Conservation (phyloP, 75 land plant species). For the Pinus taeda region DNA sequence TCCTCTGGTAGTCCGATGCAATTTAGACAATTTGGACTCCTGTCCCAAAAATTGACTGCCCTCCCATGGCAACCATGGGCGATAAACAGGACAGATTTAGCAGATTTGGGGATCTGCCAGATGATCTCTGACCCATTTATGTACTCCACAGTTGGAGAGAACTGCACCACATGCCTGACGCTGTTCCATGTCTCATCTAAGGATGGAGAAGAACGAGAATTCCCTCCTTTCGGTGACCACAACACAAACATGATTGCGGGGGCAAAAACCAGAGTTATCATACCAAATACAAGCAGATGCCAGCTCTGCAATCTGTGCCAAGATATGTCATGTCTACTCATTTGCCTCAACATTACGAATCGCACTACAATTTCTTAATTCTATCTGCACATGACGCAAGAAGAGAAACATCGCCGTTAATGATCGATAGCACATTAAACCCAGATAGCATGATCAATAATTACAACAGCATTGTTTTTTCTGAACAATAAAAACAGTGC, state of each 20-base stretch:
- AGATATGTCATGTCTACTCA: no score
- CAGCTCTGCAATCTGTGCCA: no score
- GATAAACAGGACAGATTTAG: constrained; percentile 72
- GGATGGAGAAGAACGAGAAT: no score
- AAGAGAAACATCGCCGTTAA: neutral
- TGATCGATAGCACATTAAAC: neutral
- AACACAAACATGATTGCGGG: no score
- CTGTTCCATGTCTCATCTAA: no score
- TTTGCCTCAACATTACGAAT: constrained; percentile 11
- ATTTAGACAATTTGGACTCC: constrained; percentile 42
- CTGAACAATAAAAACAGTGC: neutral
- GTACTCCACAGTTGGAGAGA: constrained; percentile 32
- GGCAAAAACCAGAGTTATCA: no score
- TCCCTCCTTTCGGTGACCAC: no score
- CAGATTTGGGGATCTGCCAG: constrained; percentile 72
- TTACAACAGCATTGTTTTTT: neutral
- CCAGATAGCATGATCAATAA: neutral
- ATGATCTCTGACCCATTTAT: constrained; percentile 71
- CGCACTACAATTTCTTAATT: constrained; percentile 18
- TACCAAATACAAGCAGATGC: no score
- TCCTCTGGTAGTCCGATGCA: constrained; percentile 92
- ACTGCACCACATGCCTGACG: neutral
- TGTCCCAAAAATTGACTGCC: constrained; percentile 86
- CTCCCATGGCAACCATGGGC: constrained; percentile 87
- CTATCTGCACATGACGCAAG: neutral